Evolutionary conservation across 164 flowering plant species (phyloP).

Genomic region (Paratinospora sagittata): DNA sequence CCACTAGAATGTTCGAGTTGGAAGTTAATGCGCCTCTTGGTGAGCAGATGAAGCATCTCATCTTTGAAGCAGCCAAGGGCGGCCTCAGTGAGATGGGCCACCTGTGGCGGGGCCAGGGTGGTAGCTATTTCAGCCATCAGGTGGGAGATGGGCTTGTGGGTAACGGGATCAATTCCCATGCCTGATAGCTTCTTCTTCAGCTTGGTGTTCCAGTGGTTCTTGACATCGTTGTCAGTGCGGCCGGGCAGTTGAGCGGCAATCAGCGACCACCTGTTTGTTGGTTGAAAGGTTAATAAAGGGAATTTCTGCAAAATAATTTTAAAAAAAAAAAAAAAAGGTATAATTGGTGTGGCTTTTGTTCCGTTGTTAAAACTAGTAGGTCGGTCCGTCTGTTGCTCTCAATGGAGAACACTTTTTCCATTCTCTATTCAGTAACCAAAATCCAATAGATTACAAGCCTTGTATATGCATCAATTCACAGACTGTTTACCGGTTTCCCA

Average conservation of each 20-base stretch:
- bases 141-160: slow-evolving; percentile 98
- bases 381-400: too few species aligned
- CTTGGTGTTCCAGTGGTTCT: slow-evolving; percentile 98
- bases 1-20: slow-evolving; percentile 44
- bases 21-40: slow-evolving; percentile 74
- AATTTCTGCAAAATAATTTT: neutral
- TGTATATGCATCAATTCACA: too few species aligned
- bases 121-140: slow-evolving; percentile 97
- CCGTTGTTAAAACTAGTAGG: too few species aligned
- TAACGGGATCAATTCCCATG: slow-evolving; percentile 97
- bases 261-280: slow-evolving; percentile 66
- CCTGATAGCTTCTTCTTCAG: slow-evolving; percentile 93
- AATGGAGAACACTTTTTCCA: too few species aligned
- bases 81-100: slow-evolving; percentile 89
- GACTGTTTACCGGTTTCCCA: slow-evolving; percentile 61
- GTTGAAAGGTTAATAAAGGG: too few species aligned
- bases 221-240: slow-evolving; percentile 92
- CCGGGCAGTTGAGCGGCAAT: slow-evolving; percentile 92
- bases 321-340: neutral
- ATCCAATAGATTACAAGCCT: too few species aligned
- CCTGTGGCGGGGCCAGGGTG: slow-evolving; percentile 89
- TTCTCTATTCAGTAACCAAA: too few species aligned
- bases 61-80: slow-evolving; percentile 97
- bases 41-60: slow-evolving; percentile 94
- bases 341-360: neutral